A percentile compares a stretch with the other conserved stretches of the same genome.
Evolutionary conservation across 1,284 basidiomycete genomes (phyloP).

Genomic region (Serendipita sp.): DNA sequence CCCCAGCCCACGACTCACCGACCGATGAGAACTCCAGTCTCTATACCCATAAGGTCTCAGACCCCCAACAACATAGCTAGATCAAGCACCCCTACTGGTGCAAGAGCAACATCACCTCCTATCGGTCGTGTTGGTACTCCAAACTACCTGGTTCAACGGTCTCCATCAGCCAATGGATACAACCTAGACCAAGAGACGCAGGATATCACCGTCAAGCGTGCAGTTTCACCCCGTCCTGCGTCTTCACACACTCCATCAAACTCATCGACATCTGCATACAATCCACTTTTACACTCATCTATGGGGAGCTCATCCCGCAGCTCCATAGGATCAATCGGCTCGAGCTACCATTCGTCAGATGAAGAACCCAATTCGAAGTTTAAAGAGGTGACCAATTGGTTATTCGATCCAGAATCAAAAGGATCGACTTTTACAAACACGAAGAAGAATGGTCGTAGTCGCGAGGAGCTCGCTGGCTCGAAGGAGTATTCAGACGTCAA

Average conservation of each 20-base stretch:
- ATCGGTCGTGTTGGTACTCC: slow-evolving; percentile 9
- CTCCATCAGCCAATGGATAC: not conserved
- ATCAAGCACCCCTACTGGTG: not conserved
- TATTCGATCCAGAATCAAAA: slow-evolving; percentile 4
- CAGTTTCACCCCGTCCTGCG: slow-evolving; percentile 1
- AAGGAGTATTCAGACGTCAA: slow-evolving; percentile 23
- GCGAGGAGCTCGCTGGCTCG: slow-evolving; percentile 14
- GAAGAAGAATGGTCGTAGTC: slow-evolving; percentile 31
- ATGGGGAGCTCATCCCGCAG: slow-evolving; percentile 59
- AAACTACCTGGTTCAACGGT: slow-evolving; percentile 5
- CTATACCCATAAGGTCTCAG: slow-evolving; percentile 10
- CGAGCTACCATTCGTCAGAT: slow-evolving; percentile 71
- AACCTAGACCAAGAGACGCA: not conserved
- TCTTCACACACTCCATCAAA: slow-evolving; percentile 21
- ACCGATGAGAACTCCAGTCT: slow-evolving; percentile 7
- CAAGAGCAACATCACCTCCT: slow-evolving; percentile 3
- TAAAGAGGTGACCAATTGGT: not conserved
- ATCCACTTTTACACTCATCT: slow-evolving; percentile 48
- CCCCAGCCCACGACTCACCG: not conserved
- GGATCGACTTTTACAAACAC: not conserved
- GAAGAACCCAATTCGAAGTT: slow-evolving; percentile 18
- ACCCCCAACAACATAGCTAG: slow-evolving; percentile 6
- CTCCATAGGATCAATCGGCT: slow-evolving; percentile 61
- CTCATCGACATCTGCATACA: slow-evolving; percentile 17
- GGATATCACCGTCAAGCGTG: not conserved